phyloP scores from a whole-genome alignment of 306 rosid genomes.

The Ceratonia siliqua region DNA sequence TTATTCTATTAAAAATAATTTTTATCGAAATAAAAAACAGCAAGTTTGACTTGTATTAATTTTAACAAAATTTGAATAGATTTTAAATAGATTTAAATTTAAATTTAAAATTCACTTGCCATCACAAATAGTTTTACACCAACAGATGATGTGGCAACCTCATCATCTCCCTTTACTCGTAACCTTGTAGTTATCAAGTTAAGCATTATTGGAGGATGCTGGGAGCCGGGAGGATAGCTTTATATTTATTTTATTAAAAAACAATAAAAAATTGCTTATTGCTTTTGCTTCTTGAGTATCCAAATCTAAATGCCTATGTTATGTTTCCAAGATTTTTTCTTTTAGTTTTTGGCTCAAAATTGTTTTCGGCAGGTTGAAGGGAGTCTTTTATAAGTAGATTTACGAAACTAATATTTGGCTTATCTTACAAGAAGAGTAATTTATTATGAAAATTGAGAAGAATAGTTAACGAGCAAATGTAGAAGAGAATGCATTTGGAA shows the following conservation, averaged over 20 bases:
- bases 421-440: too few relatives aligned
- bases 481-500: background rate
- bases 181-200: background rate
- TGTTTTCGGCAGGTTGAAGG: background rate
- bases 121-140: too few relatives aligned
- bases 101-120: too few relatives aligned
- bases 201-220: background rate
- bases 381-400: background rate
- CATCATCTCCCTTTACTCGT: background rate
- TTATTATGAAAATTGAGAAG: background rate
- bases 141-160: too few relatives aligned
- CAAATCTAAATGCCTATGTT: background rate
- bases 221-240: background rate
- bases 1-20: too few relatives aligned
- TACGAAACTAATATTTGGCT: background rate
- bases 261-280: background rate
- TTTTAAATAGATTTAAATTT: too few relatives aligned
- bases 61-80: too few relatives aligned
- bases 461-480: background rate
- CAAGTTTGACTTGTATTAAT: too few relatives aligned
- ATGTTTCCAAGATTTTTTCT: too few relatives aligned
- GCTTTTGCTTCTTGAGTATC: constrained; percentile 15
- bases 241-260: background rate
- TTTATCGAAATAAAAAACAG: too few relatives aligned
- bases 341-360: too few relatives aligned